Conservation (phyloP, 1,139 yeast genomes). For the Saccharomycopsis hybrid region DNA sequence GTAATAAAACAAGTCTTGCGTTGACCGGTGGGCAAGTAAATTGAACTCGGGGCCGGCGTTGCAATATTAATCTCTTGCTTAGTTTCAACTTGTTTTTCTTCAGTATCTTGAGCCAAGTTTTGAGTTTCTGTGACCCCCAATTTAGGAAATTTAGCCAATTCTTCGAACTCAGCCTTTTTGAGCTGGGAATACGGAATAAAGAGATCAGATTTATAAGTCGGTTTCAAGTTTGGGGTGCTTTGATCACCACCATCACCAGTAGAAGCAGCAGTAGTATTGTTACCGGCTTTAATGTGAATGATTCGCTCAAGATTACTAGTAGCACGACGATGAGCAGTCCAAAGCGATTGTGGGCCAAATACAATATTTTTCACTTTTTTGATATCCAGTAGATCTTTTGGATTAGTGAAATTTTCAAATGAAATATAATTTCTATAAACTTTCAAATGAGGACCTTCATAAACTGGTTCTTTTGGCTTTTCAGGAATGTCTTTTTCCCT, state of each 20-base stretch:
- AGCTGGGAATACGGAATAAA: conserved; percentile 17
- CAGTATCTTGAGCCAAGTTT: conserved; percentile 44
- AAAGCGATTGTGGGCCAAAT: conserved; percentile 54
- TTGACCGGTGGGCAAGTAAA: conserved; percentile 59
- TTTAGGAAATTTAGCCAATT: conserved; percentile 50
- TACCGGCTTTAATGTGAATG: conserved; percentile 36
- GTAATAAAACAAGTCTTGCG: conserved; percentile 70
- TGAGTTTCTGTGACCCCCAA: conserved; percentile 56
- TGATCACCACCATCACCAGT: no score
- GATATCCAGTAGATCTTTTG: conserved; percentile 29
- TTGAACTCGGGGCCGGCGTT: conserved; percentile 71
- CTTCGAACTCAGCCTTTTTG: conserved; percentile 35
- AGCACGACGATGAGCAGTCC: conserved; percentile 47
- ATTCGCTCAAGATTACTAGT: conserved; percentile 51
- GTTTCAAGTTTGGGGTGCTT: no score
- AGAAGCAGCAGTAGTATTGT: no score
- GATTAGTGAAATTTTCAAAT: conserved; percentile 39
- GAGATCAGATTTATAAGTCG: conserved; percentile 14
- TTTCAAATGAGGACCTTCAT: conserved; percentile 56
- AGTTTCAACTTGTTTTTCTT: conserved; percentile 34
- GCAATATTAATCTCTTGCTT: conserved; percentile 40
- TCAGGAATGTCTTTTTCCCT: neutral
- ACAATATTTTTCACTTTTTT: conserved; percentile 40
- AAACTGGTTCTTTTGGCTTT: neutral
- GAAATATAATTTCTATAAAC: conserved; percentile 44